Base-by-base conservation (phyloP, 1,139 yeast species). In the Diutina pseudorugosa region DNA sequence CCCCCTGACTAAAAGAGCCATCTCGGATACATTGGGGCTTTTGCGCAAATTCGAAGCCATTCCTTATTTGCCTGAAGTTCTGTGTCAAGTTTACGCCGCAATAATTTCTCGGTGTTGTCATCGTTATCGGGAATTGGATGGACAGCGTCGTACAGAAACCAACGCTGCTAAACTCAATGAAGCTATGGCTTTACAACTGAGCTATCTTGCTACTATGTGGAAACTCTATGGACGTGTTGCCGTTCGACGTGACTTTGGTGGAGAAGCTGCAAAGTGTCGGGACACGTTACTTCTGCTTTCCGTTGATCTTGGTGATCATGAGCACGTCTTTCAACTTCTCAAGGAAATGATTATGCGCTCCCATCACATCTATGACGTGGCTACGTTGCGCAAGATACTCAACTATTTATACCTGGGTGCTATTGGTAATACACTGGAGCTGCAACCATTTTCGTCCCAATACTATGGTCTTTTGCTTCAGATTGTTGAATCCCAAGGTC, bases 51-150 rank as follows among this genome's bases (percentile, higher is more conserved):
- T 74, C 55, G 67, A 68, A 49, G 56, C 57, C 7, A 62, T 72
- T 20, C 57, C 66, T 6, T 72, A 69, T 55, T 54, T 74, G 27
- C 78, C 78, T 0, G 78, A 74, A 53, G 59, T 71, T 40, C 61
- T 70, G 2, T 65, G 67, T 48, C 56, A 57, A 1, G 61, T 68
- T 14, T 70, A 66, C 57, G 70, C 70, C 55, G 64, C 63, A 5
- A 55, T 73, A 59, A 69, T 73, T 49, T 59, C 61, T 42, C 59
- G 60, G 12, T 65, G 65, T 44, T 59, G 67, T 12, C 52, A 58
- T 19, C 57, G 58, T 30, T 69, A 65, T 55, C 58, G 61, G 16
- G 16, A 52, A 2, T 55, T 59, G 43, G 68, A 61, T 47, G 20
- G 49, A 9, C 50, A 52, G 18, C 36, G 49, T n/a, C 19, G 18